Base-by-base conservation (phyloP, 345 rosid species). In the Citrus trifoliata region DNA sequence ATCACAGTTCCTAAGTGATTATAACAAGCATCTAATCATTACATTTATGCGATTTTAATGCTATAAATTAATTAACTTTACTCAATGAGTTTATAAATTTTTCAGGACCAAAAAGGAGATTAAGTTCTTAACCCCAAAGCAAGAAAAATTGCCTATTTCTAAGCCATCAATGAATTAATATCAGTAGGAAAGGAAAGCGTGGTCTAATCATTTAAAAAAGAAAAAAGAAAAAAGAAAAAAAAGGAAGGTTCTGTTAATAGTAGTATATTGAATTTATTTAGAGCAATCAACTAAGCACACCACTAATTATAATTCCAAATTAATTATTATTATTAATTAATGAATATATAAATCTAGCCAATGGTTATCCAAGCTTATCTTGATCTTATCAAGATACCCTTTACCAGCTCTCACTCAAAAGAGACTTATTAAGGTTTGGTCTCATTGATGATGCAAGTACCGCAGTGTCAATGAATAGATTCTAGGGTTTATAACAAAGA, bases 401-500 rank as follows among this genome's bases (percentile, higher is more conserved):
- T 74, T 63, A 84, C 85, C 85, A 82, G 92, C 88, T 84, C 92
- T 85, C 90, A 81, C 88, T 85, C 60, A 80, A 77, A 74, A 74
- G 67, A 75, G 81, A 72, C 65, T 74, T 58, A 71, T 74, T 58
- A 68, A 77, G 28, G 27, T 58, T 79, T 82, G 89, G 87, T 90
- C 92, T 77, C 75, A 51, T 80, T 82, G 90, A 82, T 89, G 89
- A 84, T 67, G 87, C n/a, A 53, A 81, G 85, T 46, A 59, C 62
- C 71, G 65, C 82, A 82, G 73, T 75, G 82, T 84, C 82, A 84
- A 77, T 71, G 82, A 80, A 88, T 80, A 83, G 93, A 92, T 93
- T 92, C 97, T 89, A 81, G 81, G 87, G 82, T 70, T 85, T n/a
- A 73, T 84, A 86, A 82, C 81, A 86, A 37, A 74, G 95, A 95